Percentiles rank a stretch among this genome's conserved stretches.
Conservation (phyloP, 352 stramenopile genomes). For the Phytophthora colocasiae region DNA sequence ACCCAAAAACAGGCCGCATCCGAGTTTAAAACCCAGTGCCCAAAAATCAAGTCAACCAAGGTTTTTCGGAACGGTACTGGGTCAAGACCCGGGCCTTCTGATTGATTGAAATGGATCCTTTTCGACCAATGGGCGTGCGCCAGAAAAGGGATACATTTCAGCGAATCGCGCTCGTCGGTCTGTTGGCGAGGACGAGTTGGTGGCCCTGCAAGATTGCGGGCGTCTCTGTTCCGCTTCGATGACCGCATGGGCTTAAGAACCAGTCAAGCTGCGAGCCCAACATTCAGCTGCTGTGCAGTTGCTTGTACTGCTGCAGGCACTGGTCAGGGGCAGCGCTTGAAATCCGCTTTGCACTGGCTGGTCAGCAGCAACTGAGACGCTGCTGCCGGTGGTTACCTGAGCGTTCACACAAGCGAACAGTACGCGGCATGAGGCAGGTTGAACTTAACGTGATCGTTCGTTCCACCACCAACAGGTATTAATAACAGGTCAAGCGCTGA, state of each 20-base stretch:
- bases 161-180: constrained; percentile 16
- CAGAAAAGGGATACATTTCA: constrained; percentile 7
- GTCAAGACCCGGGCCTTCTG: neutral
- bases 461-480: constrained; percentile 2
- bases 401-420: constrained; percentile 17
- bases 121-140: constrained; percentile 17
- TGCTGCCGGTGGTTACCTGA: constrained; percentile 12
- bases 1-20: constrained; percentile 35
- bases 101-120: constrained; percentile 28
- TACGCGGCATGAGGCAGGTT: constrained; percentile 11
- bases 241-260: constrained; percentile 13
- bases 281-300: neutral
- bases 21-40: constrained; percentile 17
- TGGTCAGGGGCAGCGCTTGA: constrained; percentile 3
- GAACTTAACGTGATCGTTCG: constrained; percentile 29
- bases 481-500: too few species aligned
- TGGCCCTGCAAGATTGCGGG: constrained; percentile 25
- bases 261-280: constrained; percentile 18
- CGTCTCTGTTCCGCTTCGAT: constrained; percentile 13
- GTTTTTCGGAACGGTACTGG: constrained; percentile 1
- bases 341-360: constrained; percentile 14
- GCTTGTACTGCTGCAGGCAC: neutral
- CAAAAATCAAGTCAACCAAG: neutral
- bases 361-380: constrained; percentile 26
- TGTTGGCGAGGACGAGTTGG: constrained; percentile 27